Percentiles rank a stretch among this genome's conserved stretches.
phyloP scores from a whole-genome alignment of 176 grass and related monocot genomes.

The Themeda triandra region DNA sequence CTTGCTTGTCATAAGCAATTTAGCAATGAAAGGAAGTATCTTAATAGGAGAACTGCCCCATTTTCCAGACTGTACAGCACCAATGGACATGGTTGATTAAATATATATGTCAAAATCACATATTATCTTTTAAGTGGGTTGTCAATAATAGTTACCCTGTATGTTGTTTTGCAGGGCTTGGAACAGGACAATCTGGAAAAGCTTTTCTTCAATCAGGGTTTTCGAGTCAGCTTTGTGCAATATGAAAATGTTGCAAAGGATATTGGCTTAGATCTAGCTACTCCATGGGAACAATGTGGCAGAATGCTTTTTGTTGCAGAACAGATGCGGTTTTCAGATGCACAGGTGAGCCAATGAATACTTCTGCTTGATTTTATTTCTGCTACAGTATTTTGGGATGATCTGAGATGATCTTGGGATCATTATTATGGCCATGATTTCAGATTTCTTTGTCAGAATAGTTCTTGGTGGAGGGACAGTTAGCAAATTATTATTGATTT shows the following conservation, averaged over 20 bases:
- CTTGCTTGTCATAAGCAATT: constrained; percentile 62
- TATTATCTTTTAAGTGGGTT: constrained; percentile 5
- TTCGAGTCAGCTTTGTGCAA: constrained; percentile 45
- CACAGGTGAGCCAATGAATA: constrained; percentile 52
- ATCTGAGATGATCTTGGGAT: no score
- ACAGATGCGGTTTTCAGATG: constrained; percentile 81
- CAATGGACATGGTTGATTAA: constrained; percentile 45
- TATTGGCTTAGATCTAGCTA: constrained; percentile 35
- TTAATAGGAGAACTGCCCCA: constrained; percentile 65
- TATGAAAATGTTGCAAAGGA: constrained; percentile 50
- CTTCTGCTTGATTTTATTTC: neutral
- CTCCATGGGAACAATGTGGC: neutral
- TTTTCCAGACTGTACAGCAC: constrained; percentile 31
- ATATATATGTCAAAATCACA: constrained; percentile 1
- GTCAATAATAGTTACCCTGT: constrained; percentile 17
- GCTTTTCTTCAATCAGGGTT: constrained; percentile 59
- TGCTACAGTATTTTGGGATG: no score
- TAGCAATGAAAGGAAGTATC: constrained; percentile 81
- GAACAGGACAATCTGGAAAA: constrained; percentile 39
- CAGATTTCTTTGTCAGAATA: no score
- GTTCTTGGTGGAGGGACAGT: no score
- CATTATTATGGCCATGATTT: no score
- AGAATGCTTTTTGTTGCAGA: constrained; percentile 66
- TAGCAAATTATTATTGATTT: no score
- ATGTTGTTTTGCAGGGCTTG: no score